phyloP scores from a whole-genome alignment of 73 alveolate species.

The Blepharisma japonicum region DNA sequence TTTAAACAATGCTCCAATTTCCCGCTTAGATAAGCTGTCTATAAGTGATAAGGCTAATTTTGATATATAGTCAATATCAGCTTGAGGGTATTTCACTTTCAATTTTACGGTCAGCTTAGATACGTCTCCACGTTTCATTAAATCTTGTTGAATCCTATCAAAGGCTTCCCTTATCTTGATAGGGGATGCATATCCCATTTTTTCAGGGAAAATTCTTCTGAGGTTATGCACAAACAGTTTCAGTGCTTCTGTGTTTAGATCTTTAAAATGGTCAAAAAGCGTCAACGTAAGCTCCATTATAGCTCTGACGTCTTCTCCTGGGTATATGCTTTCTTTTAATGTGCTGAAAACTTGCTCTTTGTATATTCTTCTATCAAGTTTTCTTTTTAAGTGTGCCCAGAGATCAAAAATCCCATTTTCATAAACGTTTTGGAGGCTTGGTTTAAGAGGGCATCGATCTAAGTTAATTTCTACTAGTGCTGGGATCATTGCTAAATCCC shows the following conservation, averaged over 20 bases:
- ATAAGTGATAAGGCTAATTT: not conserved
- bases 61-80: not conserved
- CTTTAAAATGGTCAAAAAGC: not conserved
- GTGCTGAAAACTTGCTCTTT: conserved; percentile 27
- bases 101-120: conserved; percentile 14
- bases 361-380: conserved; percentile 10
- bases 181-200: conserved; percentile 4
- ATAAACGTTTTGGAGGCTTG: not conserved
- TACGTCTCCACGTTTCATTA: not conserved
- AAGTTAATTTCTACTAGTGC: not conserved
- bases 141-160: not conserved
- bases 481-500: conserved; percentile 21
- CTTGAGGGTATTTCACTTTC: conserved; percentile 15
- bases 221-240: conserved; percentile 21
- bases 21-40: not conserved
- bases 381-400: conserved; percentile 20
- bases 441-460: conserved; percentile 24
- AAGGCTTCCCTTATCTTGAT: not conserved
- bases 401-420: conserved; percentile 4
- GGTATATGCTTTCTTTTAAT: conserved; percentile 27
- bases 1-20: not conserved
- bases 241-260: not conserved
- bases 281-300: conserved; percentile 3
- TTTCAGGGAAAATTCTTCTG: conserved; percentile 11
- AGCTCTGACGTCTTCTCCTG: not conserved